A percentile compares a stretch with the other conserved stretches of the same genome.
These are phyloP conservation scores for Neurospora sp. DNA, from an alignment of 495 filamentous ascomycete species.

Conservation along the genomic window DNA sequence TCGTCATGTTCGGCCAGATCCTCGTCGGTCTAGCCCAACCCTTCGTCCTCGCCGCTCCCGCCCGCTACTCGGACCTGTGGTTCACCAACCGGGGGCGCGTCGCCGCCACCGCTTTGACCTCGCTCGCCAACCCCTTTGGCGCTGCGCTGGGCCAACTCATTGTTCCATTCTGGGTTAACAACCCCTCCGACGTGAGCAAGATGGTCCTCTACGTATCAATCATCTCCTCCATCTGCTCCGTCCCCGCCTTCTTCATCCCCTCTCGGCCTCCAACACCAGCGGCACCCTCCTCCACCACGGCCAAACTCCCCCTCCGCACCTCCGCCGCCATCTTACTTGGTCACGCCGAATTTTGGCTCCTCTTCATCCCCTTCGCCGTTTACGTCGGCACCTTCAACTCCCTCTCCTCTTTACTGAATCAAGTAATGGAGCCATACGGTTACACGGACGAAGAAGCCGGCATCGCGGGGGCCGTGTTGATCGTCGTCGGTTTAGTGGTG, in stretches of 20 bases:
- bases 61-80: constrained; percentile 89
- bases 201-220: constrained; percentile 84
- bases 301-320: constrained; percentile 40
- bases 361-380: constrained; percentile 64
- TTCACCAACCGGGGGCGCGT: constrained; percentile 79
- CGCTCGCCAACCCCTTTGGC: constrained; percentile 78
- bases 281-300: constrained; percentile 30
- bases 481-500: constrained; percentile 71
- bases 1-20: constrained; percentile 92
- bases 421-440: constrained; percentile 74
- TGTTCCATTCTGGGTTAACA: constrained; percentile 61
- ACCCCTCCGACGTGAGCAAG: constrained; percentile 53
- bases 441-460: constrained; percentile 76
- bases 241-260: constrained; percentile 85
- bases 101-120: constrained; percentile 77
- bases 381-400: constrained; percentile 94
- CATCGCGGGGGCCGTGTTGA: constrained; percentile 82
- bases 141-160: constrained; percentile 82
- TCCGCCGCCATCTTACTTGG: constrained; percentile 39
- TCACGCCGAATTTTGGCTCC: constrained; percentile 62
- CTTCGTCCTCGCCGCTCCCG: constrained; percentile 83
- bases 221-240: constrained; percentile 60
- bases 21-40: constrained; percentile 83
- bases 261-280: constrained; percentile 68
- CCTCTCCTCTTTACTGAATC: constrained; percentile 78